These are phyloP conservation scores for Pseudonitzschia delicatissima DNA, from an alignment of 108 stramenopile species.

Conservation along the genomic window DNA sequence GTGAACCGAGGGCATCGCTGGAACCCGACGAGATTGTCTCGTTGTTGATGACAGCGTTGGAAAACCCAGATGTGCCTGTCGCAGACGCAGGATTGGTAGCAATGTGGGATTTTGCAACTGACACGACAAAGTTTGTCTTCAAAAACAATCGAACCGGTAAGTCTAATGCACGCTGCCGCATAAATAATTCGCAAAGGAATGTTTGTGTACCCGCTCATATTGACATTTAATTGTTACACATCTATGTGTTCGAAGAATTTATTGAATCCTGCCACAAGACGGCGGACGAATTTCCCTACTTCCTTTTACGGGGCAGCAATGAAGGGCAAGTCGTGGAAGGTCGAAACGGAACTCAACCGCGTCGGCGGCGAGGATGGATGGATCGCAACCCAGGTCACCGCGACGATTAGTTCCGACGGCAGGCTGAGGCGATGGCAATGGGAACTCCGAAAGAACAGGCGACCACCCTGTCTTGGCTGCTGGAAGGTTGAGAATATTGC, in stretches of 20 bases:
- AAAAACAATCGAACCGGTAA: conserved; percentile 31
- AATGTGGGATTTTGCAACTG: conserved; percentile 43
- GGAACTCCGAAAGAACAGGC: too few relatives aligned
- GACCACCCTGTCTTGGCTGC: too few relatives aligned
- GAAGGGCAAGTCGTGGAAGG: too few relatives aligned
- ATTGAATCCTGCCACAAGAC: conserved; percentile 49
- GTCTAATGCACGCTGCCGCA: neutral
- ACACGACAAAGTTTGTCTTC: conserved; percentile 39
- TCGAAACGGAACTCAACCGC: too few relatives aligned
- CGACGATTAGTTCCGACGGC: too few relatives aligned
- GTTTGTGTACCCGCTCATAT: neutral
- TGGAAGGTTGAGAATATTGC: too few relatives aligned
- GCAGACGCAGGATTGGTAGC: conserved; percentile 31
- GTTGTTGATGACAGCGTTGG: conserved; percentile 37
- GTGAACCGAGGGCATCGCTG: too few relatives aligned
- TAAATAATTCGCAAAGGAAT: neutral
- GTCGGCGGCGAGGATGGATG: too few relatives aligned
- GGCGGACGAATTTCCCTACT: conserved; percentile 38
- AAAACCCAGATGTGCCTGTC: conserved; percentile 27
- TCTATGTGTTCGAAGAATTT: conserved; percentile 21
- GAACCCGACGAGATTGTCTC: conserved; percentile 30
- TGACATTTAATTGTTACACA: neutral
- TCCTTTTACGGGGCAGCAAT: conserved; percentile 53
- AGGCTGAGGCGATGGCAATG: too few relatives aligned
- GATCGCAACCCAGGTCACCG: too few relatives aligned